A percentile compares a stretch with the other conserved stretches of the same genome.
Evolutionary conservation across 179 eudicot species (phyloP).

Genomic region (Spinacia oleracea): DNA sequence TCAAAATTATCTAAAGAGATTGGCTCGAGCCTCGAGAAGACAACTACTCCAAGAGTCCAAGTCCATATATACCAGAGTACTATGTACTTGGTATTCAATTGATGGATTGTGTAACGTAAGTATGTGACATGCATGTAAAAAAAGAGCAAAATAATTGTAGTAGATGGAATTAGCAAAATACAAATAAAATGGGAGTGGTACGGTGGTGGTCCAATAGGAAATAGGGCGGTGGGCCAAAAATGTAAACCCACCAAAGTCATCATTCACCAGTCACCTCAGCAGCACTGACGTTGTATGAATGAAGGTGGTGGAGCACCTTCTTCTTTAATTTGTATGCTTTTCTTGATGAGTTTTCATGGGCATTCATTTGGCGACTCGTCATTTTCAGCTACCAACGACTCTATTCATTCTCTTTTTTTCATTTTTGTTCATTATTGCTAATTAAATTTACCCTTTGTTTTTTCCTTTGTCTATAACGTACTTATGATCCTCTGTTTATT

Average conservation of each 20-base stretch:
- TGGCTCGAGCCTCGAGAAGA: too few species aligned
- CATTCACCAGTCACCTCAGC: too few species aligned
- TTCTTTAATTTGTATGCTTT: slow-evolving; percentile 19
- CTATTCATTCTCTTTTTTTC: not conserved
- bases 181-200: too few species aligned
- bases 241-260: slow-evolving; percentile 7
- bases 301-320: slow-evolving; percentile 24
- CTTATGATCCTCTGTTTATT: too few species aligned
- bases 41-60: too few species aligned
- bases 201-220: slow-evolving; percentile 17
- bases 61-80: too few species aligned
- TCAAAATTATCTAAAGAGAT: too few species aligned
- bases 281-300: slow-evolving; percentile 17
- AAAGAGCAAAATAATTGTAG: too few species aligned
- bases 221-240: slow-evolving; percentile 13
- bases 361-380: slow-evolving; percentile 22
- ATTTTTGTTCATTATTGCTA: not conserved
- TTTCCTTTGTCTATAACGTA: not conserved
- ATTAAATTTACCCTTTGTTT: not conserved
- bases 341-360: slow-evolving; percentile 21
- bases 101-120: too few species aligned
- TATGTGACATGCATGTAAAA: too few species aligned
- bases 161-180: too few species aligned
- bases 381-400: slow-evolving; percentile 29
- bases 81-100: too few species aligned